Evolutionary conservation across 164 flowering plant genomes (phyloP).

Genomic region (Vitis vinifera): DNA sequence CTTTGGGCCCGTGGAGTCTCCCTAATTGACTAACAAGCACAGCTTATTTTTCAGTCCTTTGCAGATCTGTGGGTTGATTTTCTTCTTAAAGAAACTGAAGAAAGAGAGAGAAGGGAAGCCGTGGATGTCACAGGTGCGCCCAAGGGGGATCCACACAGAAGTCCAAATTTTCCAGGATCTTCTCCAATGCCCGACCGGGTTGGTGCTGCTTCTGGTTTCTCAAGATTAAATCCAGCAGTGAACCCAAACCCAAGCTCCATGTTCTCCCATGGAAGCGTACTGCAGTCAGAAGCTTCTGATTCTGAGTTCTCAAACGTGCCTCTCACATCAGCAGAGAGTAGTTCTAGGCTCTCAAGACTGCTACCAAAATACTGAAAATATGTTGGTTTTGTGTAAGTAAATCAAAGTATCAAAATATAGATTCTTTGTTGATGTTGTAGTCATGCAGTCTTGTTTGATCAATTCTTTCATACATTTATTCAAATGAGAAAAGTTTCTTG

Average conservation of each 20-base stretch:
- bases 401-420: slow-evolving; percentile 14
- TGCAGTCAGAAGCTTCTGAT: slow-evolving; percentile 45
- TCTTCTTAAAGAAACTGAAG: slow-evolving; percentile 91
- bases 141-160: slow-evolving; percentile 24
- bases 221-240: slow-evolving; percentile 15
- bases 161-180: slow-evolving; percentile 17
- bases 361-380: slow-evolving; percentile 41
- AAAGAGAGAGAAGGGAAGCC: slow-evolving; percentile 68
- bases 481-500: slow-evolving; percentile 1
- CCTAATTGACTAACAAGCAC: not conserved
- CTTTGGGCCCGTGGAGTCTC: too few species aligned
- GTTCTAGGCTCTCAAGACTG: slow-evolving; percentile 45
- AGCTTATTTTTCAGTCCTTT: slow-evolving; percentile 65
- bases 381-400: slow-evolving; percentile 21
- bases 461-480: slow-evolving; percentile 20
- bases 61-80: slow-evolving; percentile 99
- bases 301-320: slow-evolving; percentile 85
- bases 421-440: slow-evolving; percentile 17
- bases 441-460: slow-evolving; percentile 5
- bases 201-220: slow-evolving; percentile 17
- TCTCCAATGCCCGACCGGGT: slow-evolving; percentile 10
- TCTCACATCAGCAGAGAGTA: slow-evolving; percentile 59
- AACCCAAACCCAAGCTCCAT: slow-evolving; percentile 18
- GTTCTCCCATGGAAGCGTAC: slow-evolving; percentile 24
- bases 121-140: slow-evolving; percentile 28